Evolutionary conservation across 441 rosid species (phyloP), one percentile per base, ranked within the genome.

Genomic region (Gossypium gossypioides): DNA sequence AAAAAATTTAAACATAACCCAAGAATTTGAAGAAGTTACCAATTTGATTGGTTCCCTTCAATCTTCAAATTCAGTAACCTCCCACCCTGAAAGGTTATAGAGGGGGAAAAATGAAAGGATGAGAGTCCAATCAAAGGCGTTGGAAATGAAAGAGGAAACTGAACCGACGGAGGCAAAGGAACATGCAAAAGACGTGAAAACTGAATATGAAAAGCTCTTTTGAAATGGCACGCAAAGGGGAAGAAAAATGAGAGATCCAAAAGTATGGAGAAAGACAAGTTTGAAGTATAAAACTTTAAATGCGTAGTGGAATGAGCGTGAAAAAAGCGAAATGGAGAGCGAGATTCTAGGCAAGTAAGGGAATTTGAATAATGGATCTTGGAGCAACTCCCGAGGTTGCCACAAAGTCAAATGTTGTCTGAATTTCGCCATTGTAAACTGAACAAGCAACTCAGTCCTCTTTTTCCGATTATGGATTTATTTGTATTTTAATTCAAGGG

Each of bases 211-310:
- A 29, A 32, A 10, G 10, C 19, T 52, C 81, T 77, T 85, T 86
- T 86, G 75, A 54, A 64, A 72, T 63, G 62, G 72, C 87, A 92
- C 90, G 91, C 92, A 88, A 92, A 85, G 88, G 68, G 77, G 51
- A 72, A 6, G 52, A 32, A 16, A 68, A 64, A 75, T 62, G 78
- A 27, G 40, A 65, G 44, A 58, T 29, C 44, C 40, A 60, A 7
- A 21, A 27, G 73, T 51, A 32, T 15, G 60, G 42, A 37, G 42
- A 37, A 37, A 37, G 42, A 37, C 42, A 37, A 16, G 42, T 69
- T 69, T 52, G 56, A 63, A 54, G 46, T 19, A 6, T 9, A 37
- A 54, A 69, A 69, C 57, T 52, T 52, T 52, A 52, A 18, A 73
- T 22, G 57, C 74, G 18, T 71, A 15, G 69, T 48, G 34, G 15